These are phyloP conservation scores for Alternaria gansuensis DNA, from an alignment of 2,329 filamentous ascomycete genomes.

Conservation along the genomic window DNA sequence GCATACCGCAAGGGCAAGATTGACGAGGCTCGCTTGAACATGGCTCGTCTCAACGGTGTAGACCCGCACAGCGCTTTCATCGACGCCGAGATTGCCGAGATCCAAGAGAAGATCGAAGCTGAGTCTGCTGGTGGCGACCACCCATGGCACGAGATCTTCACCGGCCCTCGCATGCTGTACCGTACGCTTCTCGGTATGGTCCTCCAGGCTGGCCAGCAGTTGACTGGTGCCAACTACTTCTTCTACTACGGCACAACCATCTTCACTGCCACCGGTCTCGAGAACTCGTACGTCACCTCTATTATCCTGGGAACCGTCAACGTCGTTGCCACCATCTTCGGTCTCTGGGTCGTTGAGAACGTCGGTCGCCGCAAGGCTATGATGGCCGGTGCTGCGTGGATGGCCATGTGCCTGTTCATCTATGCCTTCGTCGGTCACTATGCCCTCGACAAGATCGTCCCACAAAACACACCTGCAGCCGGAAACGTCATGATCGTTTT, in stretches of 20 bases:
- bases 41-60: conserved; percentile 65
- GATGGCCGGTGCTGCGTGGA: conserved; percentile 59
- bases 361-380: conserved; percentile 58
- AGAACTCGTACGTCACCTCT: conserved; percentile 58
- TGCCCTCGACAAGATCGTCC: conserved; percentile 45
- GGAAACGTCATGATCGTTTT: conserved; percentile 73
- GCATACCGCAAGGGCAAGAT: conserved; percentile 64
- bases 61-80: conserved; percentile 64
- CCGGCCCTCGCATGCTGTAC: conserved; percentile 72
- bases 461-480: conserved; percentile 51
- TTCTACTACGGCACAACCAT: conserved; percentile 59
- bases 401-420: conserved; percentile 67
- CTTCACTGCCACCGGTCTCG: conserved; percentile 54
- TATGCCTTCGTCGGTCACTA: conserved; percentile 60
- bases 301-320: conserved; percentile 63
- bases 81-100: conserved; percentile 63
- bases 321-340: conserved; percentile 58
- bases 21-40: conserved; percentile 61
- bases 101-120: conserved; percentile 64
- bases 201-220: conserved; percentile 72
- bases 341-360: conserved; percentile 59
- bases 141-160: conserved; percentile 67
- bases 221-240: conserved; percentile 69
- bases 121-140: conserved; percentile 55
- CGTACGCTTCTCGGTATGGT: conserved; percentile 69